Evolutionary conservation across 345 rosid species (phyloP).

Genomic region (Acer campestre): DNA sequence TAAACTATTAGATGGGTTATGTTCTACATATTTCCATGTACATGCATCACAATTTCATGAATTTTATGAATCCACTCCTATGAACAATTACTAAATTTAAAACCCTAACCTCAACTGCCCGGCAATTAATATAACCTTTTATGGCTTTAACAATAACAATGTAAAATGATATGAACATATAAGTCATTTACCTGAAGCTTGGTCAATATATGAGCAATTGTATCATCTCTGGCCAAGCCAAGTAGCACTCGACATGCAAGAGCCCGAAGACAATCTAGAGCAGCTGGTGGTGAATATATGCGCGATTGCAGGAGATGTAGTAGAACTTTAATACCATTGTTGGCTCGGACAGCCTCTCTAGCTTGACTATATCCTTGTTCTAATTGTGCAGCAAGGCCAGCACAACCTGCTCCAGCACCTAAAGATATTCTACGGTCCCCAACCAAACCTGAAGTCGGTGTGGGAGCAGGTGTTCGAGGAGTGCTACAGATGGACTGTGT

Average conservation of each 20-base stretch:
- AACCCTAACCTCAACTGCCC: too few species aligned
- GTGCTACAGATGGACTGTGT: slow-evolving; percentile 43
- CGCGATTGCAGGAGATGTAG: slow-evolving; percentile 95
- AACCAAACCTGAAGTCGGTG: slow-evolving; percentile 82
- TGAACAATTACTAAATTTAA: too few species aligned
- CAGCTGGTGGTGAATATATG: slow-evolving; percentile 84
- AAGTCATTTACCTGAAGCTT: slow-evolving; percentile 78
- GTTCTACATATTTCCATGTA: too few species aligned
- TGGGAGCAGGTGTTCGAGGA: slow-evolving; percentile 62
- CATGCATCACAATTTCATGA: too few species aligned
- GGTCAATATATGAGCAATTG: slow-evolving; percentile 97
- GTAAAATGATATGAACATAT: not conserved
- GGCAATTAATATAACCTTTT: not conserved
- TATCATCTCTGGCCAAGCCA: slow-evolving; percentile 95
- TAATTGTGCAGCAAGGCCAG: slow-evolving; percentile 98
- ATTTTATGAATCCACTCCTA: too few species aligned
- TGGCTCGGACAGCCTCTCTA: slow-evolving; percentile 92
- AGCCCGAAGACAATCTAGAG: slow-evolving; percentile 91
- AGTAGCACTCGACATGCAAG: slow-evolving; percentile 93
- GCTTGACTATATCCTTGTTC: slow-evolving; percentile 97
- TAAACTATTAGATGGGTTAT: too few species aligned
- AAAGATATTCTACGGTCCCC: slow-evolving; percentile 94
- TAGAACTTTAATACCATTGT: slow-evolving; percentile 96
- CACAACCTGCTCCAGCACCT: slow-evolving; percentile 96
- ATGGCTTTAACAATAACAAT: not conserved